Evolutionary conservation across 2,329 filamentous ascomycete genomes (phyloP).

Genomic region (Ophiostoma piceae): DNA sequence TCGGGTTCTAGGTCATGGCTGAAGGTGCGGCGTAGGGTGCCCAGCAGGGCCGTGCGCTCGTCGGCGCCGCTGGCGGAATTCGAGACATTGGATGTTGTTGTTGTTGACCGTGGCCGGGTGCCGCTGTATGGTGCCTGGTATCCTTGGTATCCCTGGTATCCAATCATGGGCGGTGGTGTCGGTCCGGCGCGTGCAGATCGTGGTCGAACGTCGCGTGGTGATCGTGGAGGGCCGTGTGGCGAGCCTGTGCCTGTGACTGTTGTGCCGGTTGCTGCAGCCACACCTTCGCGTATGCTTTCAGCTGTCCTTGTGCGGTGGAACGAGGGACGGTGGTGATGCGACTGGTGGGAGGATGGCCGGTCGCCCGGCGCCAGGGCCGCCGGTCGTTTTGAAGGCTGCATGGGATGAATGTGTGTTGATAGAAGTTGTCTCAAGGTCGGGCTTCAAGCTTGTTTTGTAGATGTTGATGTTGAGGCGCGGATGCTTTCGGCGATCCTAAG

Average conservation of each 20-base stretch:
- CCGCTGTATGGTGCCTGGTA: background rate
- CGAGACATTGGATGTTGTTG: constrained; percentile 8
- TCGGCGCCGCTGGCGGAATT: constrained; percentile 2
- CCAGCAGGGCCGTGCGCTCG: constrained; percentile 26
- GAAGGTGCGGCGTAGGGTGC: constrained; percentile 33
- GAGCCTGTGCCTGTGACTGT: background rate
- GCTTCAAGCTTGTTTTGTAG: background rate
- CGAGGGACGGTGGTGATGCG: background rate
- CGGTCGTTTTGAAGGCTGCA: constrained; percentile 14
- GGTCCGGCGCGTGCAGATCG: background rate
- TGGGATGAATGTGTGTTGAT: background rate
- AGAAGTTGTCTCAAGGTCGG: background rate
- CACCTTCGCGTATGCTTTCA: background rate
- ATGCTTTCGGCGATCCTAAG: background rate
- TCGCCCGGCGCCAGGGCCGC: constrained; percentile 7
- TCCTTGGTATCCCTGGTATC: background rate
- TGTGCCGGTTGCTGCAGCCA: background rate
- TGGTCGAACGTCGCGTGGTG: background rate
- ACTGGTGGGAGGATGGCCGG: background rate
- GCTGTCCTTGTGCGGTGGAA: background rate
- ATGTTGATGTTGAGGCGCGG: background rate
- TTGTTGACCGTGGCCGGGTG: background rate
- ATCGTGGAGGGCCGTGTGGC: background rate
- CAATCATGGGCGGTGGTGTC: background rate
- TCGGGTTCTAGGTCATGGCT: constrained; percentile 38